These are phyloP conservation scores for Jacaranda mimosifolia DNA, from an alignment of 257 asterid species.

Conservation along the genomic window DNA sequence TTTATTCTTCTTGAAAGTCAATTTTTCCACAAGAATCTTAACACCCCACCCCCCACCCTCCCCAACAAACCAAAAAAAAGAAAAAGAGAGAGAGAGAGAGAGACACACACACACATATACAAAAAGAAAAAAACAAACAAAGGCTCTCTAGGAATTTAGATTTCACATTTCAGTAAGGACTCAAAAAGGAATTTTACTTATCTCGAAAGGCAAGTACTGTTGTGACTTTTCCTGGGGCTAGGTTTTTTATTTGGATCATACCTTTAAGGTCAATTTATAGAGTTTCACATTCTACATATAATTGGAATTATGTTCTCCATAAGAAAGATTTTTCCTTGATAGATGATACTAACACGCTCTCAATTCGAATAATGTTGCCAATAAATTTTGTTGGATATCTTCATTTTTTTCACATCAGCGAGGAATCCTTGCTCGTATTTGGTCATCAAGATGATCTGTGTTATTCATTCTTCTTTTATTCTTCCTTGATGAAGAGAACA, in stretches of 20 bases:
- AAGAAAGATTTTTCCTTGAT: slow-evolving; percentile 3
- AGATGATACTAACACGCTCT: slow-evolving; percentile 12
- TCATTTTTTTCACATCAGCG: background rate
- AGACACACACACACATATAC: too few relatives aligned
- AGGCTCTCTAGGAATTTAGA: background rate
- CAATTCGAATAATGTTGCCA: slow-evolving; percentile 9
- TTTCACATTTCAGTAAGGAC: too few relatives aligned
- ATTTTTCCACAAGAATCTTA: too few relatives aligned
- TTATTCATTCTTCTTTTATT: slow-evolving; percentile 18
- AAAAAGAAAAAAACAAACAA: too few relatives aligned
- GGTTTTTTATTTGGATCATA: background rate
- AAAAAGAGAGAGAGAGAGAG: too few relatives aligned
- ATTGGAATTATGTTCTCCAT: slow-evolving; percentile 19
- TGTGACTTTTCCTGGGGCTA: slow-evolving; percentile 10
- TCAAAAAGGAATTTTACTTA: background rate
- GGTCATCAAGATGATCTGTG: slow-evolving; percentile 6
- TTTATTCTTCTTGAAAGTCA: background rate
- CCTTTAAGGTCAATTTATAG: background rate
- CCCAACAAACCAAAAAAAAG: background rate
- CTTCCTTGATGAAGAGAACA: slow-evolving; percentile 25
- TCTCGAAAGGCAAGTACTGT: slow-evolving; percentile 4
- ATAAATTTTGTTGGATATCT: background rate
- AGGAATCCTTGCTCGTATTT: slow-evolving; percentile 10
- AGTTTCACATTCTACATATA: background rate
- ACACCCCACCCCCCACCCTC: too few relatives aligned